These are phyloP conservation scores for Chaetomiaceae sp. DNA, from an alignment of 2,329 filamentous ascomycete genomes.

Conservation along the genomic window DNA sequence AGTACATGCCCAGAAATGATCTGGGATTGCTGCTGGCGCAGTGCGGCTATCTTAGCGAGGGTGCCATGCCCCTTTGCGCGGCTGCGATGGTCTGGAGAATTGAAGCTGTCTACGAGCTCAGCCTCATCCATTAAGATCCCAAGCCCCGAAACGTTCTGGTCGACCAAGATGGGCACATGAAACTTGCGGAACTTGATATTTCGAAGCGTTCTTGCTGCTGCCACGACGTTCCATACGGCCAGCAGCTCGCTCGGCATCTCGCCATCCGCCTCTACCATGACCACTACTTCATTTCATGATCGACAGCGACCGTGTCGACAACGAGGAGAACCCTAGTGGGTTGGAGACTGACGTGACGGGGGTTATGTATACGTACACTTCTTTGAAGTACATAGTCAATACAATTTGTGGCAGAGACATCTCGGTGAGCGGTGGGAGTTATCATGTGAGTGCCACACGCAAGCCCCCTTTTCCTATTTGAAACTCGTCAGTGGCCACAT, in stretches of 20 bases:
- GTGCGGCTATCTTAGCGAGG: too few relatives aligned
- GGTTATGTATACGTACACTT: too few relatives aligned
- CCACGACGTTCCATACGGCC: slow-evolving; percentile 95
- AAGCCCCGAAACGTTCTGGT: slow-evolving; percentile 98
- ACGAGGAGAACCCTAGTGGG: slow-evolving; percentile 73
- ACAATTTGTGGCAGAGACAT: too few relatives aligned
- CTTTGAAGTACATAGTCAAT: too few relatives aligned
- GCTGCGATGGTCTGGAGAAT: slow-evolving; percentile 97
- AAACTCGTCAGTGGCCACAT: too few relatives aligned
- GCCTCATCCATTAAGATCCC: slow-evolving; percentile 96
- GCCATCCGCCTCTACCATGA: too few relatives aligned
- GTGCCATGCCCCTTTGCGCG: too few relatives aligned
- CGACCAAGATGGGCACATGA: slow-evolving; percentile 91
- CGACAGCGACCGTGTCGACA: too few relatives aligned
- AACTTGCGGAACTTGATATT: slow-evolving; percentile 94
- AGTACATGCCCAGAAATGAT: slow-evolving; percentile 95
- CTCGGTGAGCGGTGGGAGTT: slow-evolving; percentile 98
- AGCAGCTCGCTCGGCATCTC: slow-evolving; percentile 73
- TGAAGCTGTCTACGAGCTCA: slow-evolving; percentile 95
- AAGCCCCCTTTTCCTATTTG: too few relatives aligned
- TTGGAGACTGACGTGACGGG: too few relatives aligned
- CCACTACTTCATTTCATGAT: too few relatives aligned
- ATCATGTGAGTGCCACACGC: slow-evolving; percentile 67
- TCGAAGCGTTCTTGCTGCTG: slow-evolving; percentile 96
- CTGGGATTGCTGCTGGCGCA: slow-evolving; percentile 99